phyloP scores from a whole-genome alignment of 1,284 basidiomycete species.

The Sanghuangporus weigelae region DNA sequence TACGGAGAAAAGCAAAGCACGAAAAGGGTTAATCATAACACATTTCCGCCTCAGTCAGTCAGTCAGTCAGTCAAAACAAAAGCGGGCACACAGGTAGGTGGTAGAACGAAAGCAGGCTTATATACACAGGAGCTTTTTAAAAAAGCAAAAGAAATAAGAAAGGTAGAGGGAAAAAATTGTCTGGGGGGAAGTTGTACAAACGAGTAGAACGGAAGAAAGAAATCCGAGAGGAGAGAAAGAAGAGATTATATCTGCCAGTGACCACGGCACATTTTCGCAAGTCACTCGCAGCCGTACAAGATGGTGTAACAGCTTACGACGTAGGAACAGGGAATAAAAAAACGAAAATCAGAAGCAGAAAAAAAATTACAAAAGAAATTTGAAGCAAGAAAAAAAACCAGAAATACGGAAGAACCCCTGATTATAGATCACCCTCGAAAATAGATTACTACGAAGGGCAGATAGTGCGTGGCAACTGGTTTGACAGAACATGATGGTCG shows the following conservation, averaged over 20 bases:
- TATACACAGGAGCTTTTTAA: background rate
- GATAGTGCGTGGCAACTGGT: background rate
- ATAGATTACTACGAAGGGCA: background rate
- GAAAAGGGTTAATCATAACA: constrained; percentile 21
- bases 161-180: background rate
- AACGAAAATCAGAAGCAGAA: constrained; percentile 11
- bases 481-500: background rate
- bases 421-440: background rate
- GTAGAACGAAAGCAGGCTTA: background rate
- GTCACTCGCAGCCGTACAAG: background rate
- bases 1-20: constrained; percentile 19
- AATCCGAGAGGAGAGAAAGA: constrained; percentile 8
- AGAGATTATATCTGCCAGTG: background rate
- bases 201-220: background rate
- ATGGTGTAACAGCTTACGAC: background rate
- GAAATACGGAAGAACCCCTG: background rate
- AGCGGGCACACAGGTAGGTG: background rate
- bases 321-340: background rate
- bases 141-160: background rate
- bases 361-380: background rate
- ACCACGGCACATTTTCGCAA: background rate
- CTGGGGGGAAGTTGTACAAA: background rate
- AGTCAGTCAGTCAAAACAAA: background rate
- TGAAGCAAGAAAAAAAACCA: background rate
- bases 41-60: background rate